Conservation (phyloP, 2,329 filamentous ascomycete species). For the Dendrostoma leiphaemia region DNA sequence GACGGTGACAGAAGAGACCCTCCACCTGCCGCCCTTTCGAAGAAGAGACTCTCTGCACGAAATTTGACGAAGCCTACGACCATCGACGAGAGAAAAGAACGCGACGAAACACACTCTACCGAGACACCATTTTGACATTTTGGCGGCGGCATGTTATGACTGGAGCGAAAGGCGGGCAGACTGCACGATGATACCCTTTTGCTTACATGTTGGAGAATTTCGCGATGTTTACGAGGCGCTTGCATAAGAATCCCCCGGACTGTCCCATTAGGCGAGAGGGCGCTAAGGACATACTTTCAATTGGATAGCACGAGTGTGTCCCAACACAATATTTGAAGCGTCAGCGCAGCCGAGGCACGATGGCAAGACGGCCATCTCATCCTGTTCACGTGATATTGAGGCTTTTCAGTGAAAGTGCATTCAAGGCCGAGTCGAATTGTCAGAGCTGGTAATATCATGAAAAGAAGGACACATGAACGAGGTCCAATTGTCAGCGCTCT, state of each 20-base stretch:
- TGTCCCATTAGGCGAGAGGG: neutral
- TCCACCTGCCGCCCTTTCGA: too few relatives aligned
- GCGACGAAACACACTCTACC: neutral
- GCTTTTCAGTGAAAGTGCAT: neutral
- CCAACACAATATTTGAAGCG: neutral
- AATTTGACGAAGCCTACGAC: neutral
- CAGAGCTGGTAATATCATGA: neutral
- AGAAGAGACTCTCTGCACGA: too few relatives aligned
- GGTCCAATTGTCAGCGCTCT: neutral
- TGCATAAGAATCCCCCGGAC: too few relatives aligned
- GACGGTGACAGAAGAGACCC: too few relatives aligned
- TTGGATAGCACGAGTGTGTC: neutral
- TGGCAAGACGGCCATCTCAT: neutral
- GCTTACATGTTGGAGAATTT: too few relatives aligned
- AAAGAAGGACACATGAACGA: neutral
- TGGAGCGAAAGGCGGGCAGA: neutral
- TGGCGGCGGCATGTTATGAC: neutral
- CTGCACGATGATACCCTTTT: constrained; percentile 4
- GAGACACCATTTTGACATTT: neutral
- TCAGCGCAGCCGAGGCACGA: neutral
- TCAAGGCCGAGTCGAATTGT: neutral
- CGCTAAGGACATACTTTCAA: too few relatives aligned
- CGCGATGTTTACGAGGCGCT: too few relatives aligned
- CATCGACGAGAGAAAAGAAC: neutral
- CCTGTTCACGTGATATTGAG: neutral